Base-by-base conservation (phyloP, 495 filamentous ascomycete genomes). In the Pyrenula aspistea region DNA sequence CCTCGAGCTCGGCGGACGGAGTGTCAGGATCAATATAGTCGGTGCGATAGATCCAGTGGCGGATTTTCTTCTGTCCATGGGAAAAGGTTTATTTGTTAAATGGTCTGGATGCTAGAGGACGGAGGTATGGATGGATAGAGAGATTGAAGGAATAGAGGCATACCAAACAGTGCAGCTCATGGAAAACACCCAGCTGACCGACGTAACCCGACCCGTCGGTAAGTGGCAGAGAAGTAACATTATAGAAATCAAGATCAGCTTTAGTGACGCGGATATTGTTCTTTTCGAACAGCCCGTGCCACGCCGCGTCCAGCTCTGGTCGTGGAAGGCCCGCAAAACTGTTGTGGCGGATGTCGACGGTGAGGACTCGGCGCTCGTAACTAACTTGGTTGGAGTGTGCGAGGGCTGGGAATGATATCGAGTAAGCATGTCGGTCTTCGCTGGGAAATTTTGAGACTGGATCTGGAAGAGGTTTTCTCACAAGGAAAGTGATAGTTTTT, bases 131-230 rank as follows among this genome's bases (percentile, higher is more conserved):
- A 11, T 48, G 11, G 42, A 11, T 11, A 48, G 11, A 11, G 11
- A 11, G 42, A 48, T 11, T 48, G 11, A 19, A 19, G 19, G 42
- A 11, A 11, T 10, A 19, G 22, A 52, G 8, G 20, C 50, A 21
- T 4, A 20, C 50, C 19, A 61, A 20, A 51, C 59, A 61, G 52
- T 61, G 59, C 11, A 61, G 52, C 36, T 60, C 59, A 49, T 61
- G 59, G 56, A 22, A 51, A 31, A 61, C 59, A 19, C 56, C 56
- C 25, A 61, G 50, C 8, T 4, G 20, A 21, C 8, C 50, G 8
- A 52, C 19, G 24, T 21, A 25, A 11, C 50, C 57, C 12, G 20
- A 12, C 1, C 56, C 57, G n/a, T 42, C 50, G 1, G 56, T 50
- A 21, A 61, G 21, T 1, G 48, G 50, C 12, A 61, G 22, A 15